These are phyloP conservation scores for Penicillium roqueforti DNA, from an alignment of 495 filamentous ascomycete genomes.

Conservation along the genomic window DNA sequence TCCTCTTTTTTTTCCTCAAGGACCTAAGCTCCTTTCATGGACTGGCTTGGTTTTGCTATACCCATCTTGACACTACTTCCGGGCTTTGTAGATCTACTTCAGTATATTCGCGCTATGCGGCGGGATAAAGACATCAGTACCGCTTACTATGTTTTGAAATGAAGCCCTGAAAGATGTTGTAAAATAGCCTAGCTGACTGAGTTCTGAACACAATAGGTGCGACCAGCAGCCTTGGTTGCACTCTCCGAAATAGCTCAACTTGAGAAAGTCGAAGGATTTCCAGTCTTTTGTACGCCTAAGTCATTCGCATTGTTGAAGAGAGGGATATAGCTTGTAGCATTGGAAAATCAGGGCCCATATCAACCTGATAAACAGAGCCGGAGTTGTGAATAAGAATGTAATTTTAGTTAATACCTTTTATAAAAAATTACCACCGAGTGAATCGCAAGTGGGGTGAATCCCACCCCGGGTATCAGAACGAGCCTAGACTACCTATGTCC, in stretches of 20 bases:
- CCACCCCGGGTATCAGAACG: conserved; percentile 3
- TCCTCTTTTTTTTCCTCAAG: background rate
- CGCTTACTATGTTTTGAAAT: background rate
- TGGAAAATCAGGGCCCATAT: background rate
- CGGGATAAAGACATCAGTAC: background rate
- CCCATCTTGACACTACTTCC: background rate
- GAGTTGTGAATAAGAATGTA: background rate
- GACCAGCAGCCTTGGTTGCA: too few species aligned
- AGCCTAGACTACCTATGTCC: background rate
- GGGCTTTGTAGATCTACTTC: background rate
- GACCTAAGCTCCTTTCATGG: background rate
- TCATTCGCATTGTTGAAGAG: too few species aligned
- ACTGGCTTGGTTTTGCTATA: background rate
- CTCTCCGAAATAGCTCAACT: too few species aligned
- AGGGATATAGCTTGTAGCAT: background rate
- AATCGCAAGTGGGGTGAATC: background rate
- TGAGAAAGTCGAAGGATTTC: too few species aligned
- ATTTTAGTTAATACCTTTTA: background rate
- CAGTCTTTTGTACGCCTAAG: too few species aligned
- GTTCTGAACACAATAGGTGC: background rate
- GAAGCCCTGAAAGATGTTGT: background rate
- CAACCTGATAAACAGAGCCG: background rate
- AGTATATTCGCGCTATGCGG: background rate
- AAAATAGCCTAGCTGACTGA: background rate
- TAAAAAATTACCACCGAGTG: background rate